Base-by-base conservation (phyloP, 805 yeast species). In the Sugiyamaella mastotermitis region DNA sequence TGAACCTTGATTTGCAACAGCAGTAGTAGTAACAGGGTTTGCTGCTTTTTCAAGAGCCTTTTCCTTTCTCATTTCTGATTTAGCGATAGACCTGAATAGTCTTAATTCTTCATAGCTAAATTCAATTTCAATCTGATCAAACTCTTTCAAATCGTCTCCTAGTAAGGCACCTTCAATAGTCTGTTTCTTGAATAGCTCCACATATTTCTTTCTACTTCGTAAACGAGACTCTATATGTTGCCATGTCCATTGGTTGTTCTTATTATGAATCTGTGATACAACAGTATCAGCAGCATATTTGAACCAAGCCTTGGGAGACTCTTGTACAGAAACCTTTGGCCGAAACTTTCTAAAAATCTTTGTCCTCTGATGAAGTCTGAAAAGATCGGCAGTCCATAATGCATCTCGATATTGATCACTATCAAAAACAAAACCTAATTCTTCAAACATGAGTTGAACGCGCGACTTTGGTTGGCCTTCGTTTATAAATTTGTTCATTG, bases 221-320 rank as follows among this genome's bases (percentile, higher is more conserved):
- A 94, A 66, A 52, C 94, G 71, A 34, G 68, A 69, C 33, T 74
- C 72, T 49, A 90, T 76, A 52, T 74, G 74, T 3, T 72, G 92
- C 98, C 98, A 94, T 24, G 86, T 78, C 94, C 95, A 84, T 51
- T 74, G 76, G 49, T 78, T 72, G 55, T 83, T 77, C 51, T 72
- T 76, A 42, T 85, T 92, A 51, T 83, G 95, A 27, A 92, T 79
- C 54, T 87, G 95, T 41, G 76, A 68, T 31, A 76, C 60, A 2
- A 92, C 83, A 15, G 84, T 78, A n/a, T 71, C 61, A 1, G 84
- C 90, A 5, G 92, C 82, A 57, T 84, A 92, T 43, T 65, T 58
- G 51, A 92, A 75, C 98, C 98, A 92, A 26, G 72, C 78, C 33
- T 58, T 64, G 0, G 97, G 95, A 46, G 78, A 72, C 28, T 85